These are phyloP conservation scores for Deuterostichococcus epilithicus DNA, from an alignment of 139 green algal genomes.

Conservation along the genomic window DNA sequence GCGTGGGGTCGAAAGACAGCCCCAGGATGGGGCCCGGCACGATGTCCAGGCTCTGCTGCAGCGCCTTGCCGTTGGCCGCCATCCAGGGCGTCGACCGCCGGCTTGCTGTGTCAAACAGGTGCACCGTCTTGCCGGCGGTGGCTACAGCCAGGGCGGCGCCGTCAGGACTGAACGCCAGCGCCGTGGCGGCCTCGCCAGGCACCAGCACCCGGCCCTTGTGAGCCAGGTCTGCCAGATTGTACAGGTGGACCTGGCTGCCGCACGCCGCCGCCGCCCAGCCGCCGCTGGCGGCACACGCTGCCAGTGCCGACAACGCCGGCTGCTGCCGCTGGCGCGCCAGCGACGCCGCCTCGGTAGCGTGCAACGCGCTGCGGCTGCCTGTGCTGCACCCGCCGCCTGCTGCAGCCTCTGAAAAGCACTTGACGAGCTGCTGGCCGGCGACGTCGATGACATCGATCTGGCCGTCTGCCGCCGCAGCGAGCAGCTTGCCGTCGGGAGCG, in stretches of 20 bases:
- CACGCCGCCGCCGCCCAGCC: slow-evolving; percentile 7
- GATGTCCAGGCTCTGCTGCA: slow-evolving; percentile 23
- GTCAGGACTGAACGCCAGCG: slow-evolving; percentile 48
- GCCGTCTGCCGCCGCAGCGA: slow-evolving; percentile 13
- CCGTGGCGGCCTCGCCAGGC: slow-evolving; percentile 23
- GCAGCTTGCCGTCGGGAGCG: not conserved
- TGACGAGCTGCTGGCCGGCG: not conserved
- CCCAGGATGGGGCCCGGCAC: slow-evolving; percentile 37
- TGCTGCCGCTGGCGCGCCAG: not conserved
- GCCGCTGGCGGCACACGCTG: not conserved
- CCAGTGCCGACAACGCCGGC: not conserved
- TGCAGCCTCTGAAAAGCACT: not conserved
- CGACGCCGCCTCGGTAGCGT: slow-evolving; percentile 1
- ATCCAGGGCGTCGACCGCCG: slow-evolving; percentile 35
- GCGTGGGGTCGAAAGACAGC: slow-evolving; percentile 31
- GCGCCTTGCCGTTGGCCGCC: slow-evolving; percentile 5
- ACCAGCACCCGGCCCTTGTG: slow-evolving; percentile 14
- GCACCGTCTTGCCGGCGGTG: slow-evolving; percentile 29
- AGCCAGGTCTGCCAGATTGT: slow-evolving; percentile 19
- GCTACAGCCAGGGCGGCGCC: slow-evolving; percentile 42
- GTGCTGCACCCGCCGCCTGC: slow-evolving; percentile 17
- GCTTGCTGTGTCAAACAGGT: slow-evolving; percentile 33
- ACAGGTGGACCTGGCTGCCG: slow-evolving; percentile 18
- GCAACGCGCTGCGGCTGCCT: no score
- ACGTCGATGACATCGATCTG: not conserved